A percentile compares a stretch with the other conserved stretches of the same genome.
Evolutionary conservation across 1,284 basidiomycete genomes (phyloP).

Genomic region (Rhodotorula sp.): DNA sequence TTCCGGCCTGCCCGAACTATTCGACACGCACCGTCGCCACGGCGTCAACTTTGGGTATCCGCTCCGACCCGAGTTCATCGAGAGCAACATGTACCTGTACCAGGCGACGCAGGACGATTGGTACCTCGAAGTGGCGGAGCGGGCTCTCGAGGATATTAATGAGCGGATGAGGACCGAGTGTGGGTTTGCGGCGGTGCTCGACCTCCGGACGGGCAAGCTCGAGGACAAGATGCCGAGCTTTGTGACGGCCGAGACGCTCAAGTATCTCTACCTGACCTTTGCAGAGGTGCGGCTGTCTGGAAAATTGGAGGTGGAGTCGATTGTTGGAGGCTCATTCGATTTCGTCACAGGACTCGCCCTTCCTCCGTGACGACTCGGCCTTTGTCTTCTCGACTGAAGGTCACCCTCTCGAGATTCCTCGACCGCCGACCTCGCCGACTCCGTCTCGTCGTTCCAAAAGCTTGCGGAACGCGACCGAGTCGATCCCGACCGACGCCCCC

Average conservation of each 20-base stretch:
- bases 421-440: neutral
- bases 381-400: slow-evolving; percentile 91
- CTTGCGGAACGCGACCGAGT: neutral
- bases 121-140: slow-evolving; percentile 85
- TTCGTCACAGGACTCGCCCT: slow-evolving; percentile 56
- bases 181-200: slow-evolving; percentile 75
- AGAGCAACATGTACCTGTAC: slow-evolving; percentile 72
- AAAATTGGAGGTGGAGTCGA: accelerated
- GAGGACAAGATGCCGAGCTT: slow-evolving; percentile 42
- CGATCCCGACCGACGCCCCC: slow-evolving; percentile 2
- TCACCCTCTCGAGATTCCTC: slow-evolving; percentile 69
- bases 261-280: slow-evolving; percentile 86
- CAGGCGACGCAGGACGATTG: slow-evolving; percentile 87
- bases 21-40: slow-evolving; percentile 68
- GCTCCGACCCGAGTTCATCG: slow-evolving; percentile 49
- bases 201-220: slow-evolving; percentile 67
- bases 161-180: slow-evolving; percentile 74
- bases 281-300: slow-evolving; percentile 58
- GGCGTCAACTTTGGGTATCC: slow-evolving; percentile 50
- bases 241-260: slow-evolving; percentile 32
- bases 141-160: slow-evolving; percentile 71
- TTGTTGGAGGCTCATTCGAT: no score
- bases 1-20: slow-evolving; percentile 83
- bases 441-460: neutral
- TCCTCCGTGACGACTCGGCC: slow-evolving; percentile 71